Percentiles rank a stretch among this genome's conserved stretches.
Evolutionary conservation across 371 early-diverging fungal genomes (phyloP).

Genomic region (Syncephalastrum contaminatum): DNA sequence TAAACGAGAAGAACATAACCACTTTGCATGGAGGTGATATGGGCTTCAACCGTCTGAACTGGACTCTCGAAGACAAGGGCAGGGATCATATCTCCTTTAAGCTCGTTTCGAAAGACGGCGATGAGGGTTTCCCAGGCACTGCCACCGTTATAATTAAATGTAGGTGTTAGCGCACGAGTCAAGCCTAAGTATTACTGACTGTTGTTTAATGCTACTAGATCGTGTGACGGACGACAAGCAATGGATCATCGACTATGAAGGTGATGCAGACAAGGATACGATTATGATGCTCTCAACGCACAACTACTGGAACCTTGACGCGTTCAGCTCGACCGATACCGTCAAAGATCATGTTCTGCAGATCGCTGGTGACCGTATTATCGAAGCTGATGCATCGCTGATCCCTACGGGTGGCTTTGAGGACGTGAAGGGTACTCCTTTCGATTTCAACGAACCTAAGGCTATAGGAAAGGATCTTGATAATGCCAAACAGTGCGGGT

Average conservation of each 20-base stretch:
- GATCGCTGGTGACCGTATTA: constrained; percentile 21
- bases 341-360: constrained; percentile 23
- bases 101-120: constrained; percentile 14
- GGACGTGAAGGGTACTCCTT: constrained; percentile 14
- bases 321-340: constrained; percentile 19
- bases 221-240: constrained; percentile 19
- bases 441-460: constrained; percentile 21
- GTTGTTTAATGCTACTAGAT: constrained; percentile 3
- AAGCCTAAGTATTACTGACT: too few species aligned
- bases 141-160: constrained; percentile 14
- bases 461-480: constrained; percentile 19
- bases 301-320: constrained; percentile 22
- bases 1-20: constrained; percentile 20
- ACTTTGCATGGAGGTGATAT: constrained; percentile 25
- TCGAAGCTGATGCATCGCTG: constrained; percentile 12
- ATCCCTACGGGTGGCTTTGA: constrained; percentile 21
- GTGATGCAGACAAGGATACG: constrained; percentile 15
- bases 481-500: constrained; percentile 19
- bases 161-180: background rate
- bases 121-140: constrained; percentile 27
- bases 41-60: constrained; percentile 22
- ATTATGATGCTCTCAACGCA: constrained; percentile 24
- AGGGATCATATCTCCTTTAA: constrained; percentile 14
- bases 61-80: constrained; percentile 22
- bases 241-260: constrained; percentile 21